Conservation (phyloP, 257 asterid species). For the Nicotiana attenuata region DNA sequence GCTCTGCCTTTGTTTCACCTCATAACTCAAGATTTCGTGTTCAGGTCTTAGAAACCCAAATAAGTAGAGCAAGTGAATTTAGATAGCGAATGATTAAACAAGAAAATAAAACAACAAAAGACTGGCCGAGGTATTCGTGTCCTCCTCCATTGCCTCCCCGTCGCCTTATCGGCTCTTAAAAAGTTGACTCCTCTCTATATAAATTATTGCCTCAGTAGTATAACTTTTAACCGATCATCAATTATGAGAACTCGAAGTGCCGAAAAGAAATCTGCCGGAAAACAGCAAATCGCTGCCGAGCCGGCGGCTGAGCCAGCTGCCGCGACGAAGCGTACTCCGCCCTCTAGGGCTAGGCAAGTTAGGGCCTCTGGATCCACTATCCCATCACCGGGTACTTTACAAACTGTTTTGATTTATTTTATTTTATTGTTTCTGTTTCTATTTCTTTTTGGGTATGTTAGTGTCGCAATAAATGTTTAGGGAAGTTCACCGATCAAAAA, state of each 20-base stretch:
- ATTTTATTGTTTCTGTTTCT: background rate
- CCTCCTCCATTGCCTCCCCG: background rate
- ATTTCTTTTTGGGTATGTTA: background rate
- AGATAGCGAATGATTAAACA: background rate
- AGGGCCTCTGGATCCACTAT: slow-evolving; percentile 12
- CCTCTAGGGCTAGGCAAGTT: slow-evolving; percentile 25
- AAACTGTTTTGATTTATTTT: background rate
- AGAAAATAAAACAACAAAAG: background rate
- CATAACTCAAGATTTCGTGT: too few relatives aligned
- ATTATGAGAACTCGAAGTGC: slow-evolving; percentile 45
- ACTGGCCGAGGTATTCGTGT: background rate
- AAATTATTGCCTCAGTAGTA: background rate
- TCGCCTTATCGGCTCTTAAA: background rate
- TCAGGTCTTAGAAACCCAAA: too few relatives aligned
- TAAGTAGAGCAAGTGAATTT: too few relatives aligned
- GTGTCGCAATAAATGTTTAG: background rate
- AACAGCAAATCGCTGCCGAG: slow-evolving; percentile 19
- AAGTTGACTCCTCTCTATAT: background rate
- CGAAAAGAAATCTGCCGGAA: slow-evolving; percentile 26
- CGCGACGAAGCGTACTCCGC: slow-evolving; percentile 28
- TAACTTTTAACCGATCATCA: background rate
- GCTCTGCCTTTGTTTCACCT: too few relatives aligned
- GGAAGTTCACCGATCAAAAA: too few relatives aligned
- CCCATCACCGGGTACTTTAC: slow-evolving; percentile 24
- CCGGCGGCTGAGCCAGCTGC: slow-evolving; percentile 16